Percentiles rank a stretch among this genome's conserved stretches.
Conservation (phyloP, 2,329 filamentous ascomycete genomes). For the Cylindrodendrum hubeiense region DNA sequence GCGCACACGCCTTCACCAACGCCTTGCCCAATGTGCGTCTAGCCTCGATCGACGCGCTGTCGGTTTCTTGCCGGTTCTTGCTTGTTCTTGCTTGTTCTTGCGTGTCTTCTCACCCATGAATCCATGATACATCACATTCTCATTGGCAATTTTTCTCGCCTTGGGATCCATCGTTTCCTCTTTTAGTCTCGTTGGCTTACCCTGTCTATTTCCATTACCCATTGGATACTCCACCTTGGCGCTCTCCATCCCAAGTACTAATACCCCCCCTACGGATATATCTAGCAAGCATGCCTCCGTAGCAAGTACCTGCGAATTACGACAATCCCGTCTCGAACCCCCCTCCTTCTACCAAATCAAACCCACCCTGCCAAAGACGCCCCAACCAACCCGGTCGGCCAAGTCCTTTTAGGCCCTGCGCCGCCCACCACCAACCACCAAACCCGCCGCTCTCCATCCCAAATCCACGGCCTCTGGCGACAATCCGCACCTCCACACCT, state of each 20-base stretch:
- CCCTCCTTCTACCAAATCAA: too few species aligned
- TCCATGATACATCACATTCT: conserved; percentile 12
- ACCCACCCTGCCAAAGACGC: not conserved
- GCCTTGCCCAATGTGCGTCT: conserved; percentile 11
- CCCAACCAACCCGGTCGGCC: conserved; percentile 12
- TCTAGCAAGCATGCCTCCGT: too few species aligned
- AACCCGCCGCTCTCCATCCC: conserved; percentile 20
- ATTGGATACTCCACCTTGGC: conserved; percentile 16
- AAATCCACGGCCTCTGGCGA: conserved; percentile 10
- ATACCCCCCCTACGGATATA: too few species aligned
- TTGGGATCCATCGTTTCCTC: conserved; percentile 12
- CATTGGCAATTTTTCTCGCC: conserved; percentile 18
- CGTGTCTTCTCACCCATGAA: conserved; percentile 5
- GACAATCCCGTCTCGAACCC: not conserved
- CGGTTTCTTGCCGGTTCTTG: conserved; percentile 26
- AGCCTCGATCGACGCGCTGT: conserved; percentile 6
- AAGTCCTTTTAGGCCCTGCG: conserved; percentile 2
- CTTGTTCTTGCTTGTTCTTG: conserved; percentile 5
- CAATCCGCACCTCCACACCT: conserved; percentile 29
- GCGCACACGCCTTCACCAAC: too few species aligned
- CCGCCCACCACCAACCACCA: conserved; percentile 16
- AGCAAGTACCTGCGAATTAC: too few species aligned
- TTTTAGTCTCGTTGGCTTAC: conserved; percentile 15
- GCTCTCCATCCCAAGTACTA: not conserved
- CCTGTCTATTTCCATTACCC: conserved; percentile 15